Conservation (phyloP, 1,284 basidiomycete species). For the Coriolopsis trogii region DNA sequence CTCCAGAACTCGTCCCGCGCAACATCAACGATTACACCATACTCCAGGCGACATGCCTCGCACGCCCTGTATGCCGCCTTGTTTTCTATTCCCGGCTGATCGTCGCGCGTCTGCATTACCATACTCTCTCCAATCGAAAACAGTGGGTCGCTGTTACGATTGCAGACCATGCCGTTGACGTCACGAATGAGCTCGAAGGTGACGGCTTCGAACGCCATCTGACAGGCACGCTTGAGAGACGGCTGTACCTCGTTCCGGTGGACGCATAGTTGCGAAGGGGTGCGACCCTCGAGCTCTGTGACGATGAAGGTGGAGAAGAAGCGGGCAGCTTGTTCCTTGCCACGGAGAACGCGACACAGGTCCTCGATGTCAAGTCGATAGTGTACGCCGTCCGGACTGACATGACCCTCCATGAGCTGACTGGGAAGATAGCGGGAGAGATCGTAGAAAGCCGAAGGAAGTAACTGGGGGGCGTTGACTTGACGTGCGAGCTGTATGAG, state of each 20-base stretch:
- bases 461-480: constrained; percentile 38
- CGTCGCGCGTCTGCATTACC: constrained; percentile 60
- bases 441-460: constrained; percentile 56
- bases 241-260: constrained; percentile 48
- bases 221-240: constrained; percentile 54
- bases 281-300: constrained; percentile 65
- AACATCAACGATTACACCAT: constrained; percentile 54
- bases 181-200: constrained; percentile 73
- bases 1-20: constrained; percentile 67
- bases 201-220: constrained; percentile 68
- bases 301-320: constrained; percentile 77
- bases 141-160: constrained; percentile 68
- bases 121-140: constrained; percentile 68
- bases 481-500: constrained; percentile 49
- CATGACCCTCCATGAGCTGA: constrained; percentile 40
- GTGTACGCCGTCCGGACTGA: constrained; percentile 28
- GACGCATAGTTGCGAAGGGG: constrained; percentile 51
- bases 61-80: constrained; percentile 55
- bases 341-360: constrained; percentile 59
- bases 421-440: constrained; percentile 51
- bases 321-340: constrained; percentile 69
- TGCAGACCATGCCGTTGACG: constrained; percentile 65
- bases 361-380: constrained; percentile 51
- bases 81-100: constrained; percentile 44
- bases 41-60: constrained; percentile 64